Base-by-base conservation (phyloP, 257 asterid genomes). In the Solanum microdontum region DNA sequence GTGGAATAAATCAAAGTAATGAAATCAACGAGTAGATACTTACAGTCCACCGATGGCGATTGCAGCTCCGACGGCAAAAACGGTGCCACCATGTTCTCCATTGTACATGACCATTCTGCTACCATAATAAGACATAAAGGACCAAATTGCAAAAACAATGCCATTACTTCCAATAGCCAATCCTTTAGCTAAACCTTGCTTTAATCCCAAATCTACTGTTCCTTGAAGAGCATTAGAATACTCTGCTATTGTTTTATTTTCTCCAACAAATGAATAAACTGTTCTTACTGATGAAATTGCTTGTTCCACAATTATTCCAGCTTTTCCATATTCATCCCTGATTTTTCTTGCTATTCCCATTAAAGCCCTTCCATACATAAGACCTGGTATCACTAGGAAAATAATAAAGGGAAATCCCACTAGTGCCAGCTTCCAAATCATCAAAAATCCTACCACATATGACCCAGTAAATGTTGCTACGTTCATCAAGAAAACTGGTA, bases 11-110 rank as follows among this genome's bases (percentile, higher is more conserved):
- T 58, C 0, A 21, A 58, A 58, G 2, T 21, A 0, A 21, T 58
- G 26, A 58, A 58, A 21, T 2, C 1, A 19, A 19, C 9, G 10
- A 51, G 8, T 55, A 3, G 24, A 19, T 55, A 2, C 91, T 94
- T 93, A 96, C 99, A 96, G 51, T 93, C 99, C 99, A n/a, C 99
- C 99, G 10, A 95, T 90, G 48, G 94, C 93, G 70, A 94, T 88
- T 24, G 96, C 93, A 12, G 95, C 97, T 34, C 99, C 99, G 84
- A 94, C 99, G 0, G 96, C 99, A 69, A 94, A 97, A 45, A 94
- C 95, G 3, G 98, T 95, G 66, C 99, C 99, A 14, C 99, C 99
- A 87, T 88, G 72, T 34, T 93, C 93, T 3, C 93, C 94, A 85
- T 95, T 94, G 75, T 94, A 92, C 99, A 97, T 97, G 82, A 97